phyloP scores from a whole-genome alignment of 2,329 filamentous ascomycete species.

The Penicillium hordei region DNA sequence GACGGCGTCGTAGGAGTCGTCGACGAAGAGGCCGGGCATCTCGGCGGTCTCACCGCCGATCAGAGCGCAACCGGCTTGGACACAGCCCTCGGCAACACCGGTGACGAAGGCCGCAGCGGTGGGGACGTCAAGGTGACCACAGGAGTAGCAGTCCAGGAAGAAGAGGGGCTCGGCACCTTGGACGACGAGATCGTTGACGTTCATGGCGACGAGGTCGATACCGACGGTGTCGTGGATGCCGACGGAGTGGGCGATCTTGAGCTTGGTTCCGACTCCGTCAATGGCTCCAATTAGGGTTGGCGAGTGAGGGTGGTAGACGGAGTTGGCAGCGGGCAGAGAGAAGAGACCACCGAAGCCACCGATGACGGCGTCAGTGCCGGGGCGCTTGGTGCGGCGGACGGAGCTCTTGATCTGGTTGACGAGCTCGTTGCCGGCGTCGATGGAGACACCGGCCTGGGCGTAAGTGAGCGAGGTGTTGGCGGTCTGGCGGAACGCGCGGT shows the following conservation, averaged over 20 bases:
- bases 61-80: slow-evolving; percentile 79
- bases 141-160: slow-evolving; percentile 98
- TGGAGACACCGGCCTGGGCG: slow-evolving; percentile 87
- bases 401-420: slow-evolving; percentile 88
- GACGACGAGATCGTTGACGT: slow-evolving; percentile 95
- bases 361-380: slow-evolving; percentile 89
- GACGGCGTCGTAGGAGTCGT: slow-evolving; percentile 88
- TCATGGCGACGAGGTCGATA: slow-evolving; percentile 97
- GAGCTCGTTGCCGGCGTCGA: slow-evolving; percentile 89
- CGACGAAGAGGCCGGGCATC: slow-evolving; percentile 93
- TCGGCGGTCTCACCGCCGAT: slow-evolving; percentile 98
- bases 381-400: slow-evolving; percentile 78
- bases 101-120: slow-evolving; percentile 83
- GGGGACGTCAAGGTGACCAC: slow-evolving; percentile 77
- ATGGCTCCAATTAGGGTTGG: slow-evolving; percentile 91
- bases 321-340: slow-evolving; percentile 64
- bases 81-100: slow-evolving; percentile 85
- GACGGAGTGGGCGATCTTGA: slow-evolving; percentile 90
- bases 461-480: slow-evolving; percentile 67
- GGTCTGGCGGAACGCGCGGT: slow-evolving; percentile 56
- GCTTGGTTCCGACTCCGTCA: slow-evolving; percentile 94
- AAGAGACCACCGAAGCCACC: slow-evolving; percentile 92
- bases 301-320: slow-evolving; percentile 71
- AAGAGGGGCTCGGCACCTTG: slow-evolving; percentile 93
- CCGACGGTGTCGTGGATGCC: slow-evolving; percentile 91